Evolutionary conservation across 2,329 filamentous ascomycete species (phyloP).

Genomic region (Emergomyces orientalis): DNA sequence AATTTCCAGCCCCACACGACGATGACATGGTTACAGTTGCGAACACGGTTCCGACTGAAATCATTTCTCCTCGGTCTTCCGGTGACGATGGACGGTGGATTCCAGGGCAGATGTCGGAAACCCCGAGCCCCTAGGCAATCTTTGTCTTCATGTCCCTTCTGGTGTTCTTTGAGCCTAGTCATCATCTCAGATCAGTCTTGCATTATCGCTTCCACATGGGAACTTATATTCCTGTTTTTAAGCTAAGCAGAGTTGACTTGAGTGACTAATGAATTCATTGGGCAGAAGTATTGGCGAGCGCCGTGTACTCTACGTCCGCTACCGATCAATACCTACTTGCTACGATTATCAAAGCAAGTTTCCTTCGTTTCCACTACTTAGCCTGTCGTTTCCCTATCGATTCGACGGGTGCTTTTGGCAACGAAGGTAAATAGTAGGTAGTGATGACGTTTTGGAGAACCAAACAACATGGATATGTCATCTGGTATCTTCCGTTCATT

Average conservation of each 20-base stretch:
- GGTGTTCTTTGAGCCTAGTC: not conserved
- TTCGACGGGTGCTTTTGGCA: not conserved
- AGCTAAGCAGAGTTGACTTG: not conserved
- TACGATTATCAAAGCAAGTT: not conserved
- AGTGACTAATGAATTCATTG: not conserved
- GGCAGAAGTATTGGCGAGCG: not conserved
- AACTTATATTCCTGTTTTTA: not conserved
- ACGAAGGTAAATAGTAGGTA: not conserved
- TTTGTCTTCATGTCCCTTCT: not conserved
- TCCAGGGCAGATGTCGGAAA: slow-evolving; percentile 5
- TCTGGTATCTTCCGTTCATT: no score
- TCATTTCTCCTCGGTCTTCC: slow-evolving; percentile 13
- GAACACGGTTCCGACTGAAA: slow-evolving; percentile 16
- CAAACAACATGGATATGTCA: not conserved
- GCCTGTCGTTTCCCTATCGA: not conserved
- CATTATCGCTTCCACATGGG: not conserved
- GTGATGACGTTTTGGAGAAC: not conserved
- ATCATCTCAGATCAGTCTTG: slow-evolving; percentile 1
- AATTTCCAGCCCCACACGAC: slow-evolving; percentile 6
- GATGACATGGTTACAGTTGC: slow-evolving; percentile 14
- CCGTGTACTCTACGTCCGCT: not conserved
- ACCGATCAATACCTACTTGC: not conserved
- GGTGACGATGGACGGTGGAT: slow-evolving; percentile 1
- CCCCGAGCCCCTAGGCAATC: not conserved
- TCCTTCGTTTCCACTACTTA: not conserved